phyloP scores from a whole-genome alignment of 208 protist genomes.

The Trypanosoma brucei region DNA sequence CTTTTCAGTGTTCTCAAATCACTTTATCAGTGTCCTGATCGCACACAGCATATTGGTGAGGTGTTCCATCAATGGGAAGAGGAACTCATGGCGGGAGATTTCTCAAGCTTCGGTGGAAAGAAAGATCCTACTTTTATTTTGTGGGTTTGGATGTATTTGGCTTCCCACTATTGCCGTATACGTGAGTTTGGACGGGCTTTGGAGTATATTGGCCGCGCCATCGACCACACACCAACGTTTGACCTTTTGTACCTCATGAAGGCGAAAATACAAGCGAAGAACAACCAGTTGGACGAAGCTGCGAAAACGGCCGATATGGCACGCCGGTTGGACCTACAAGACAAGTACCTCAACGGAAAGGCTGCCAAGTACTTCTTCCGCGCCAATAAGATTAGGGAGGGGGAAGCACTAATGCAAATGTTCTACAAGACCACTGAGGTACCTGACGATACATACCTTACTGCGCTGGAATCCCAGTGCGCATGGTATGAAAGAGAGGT shows the following conservation, averaged over 20 bases:
- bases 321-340: constrained; percentile 92
- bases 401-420: constrained; percentile 80
- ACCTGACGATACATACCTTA: constrained; percentile 65
- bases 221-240: constrained; percentile 95
- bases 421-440: constrained; percentile 79
- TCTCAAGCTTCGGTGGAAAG: constrained; percentile 58
- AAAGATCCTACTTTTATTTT: constrained; percentile 75
- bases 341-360: constrained; percentile 95
- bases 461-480: constrained; percentile 93
- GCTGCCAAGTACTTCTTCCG: constrained; percentile 90
- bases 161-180: constrained; percentile 85
- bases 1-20: constrained; percentile 92
- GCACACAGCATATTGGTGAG: constrained; percentile 71
- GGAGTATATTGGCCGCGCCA: constrained; percentile 80
- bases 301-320: constrained; percentile 78
- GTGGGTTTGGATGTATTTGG: constrained; percentile 86
- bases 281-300: constrained; percentile 81
- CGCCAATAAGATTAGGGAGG: constrained; percentile 76
- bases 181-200: constrained; percentile 67
- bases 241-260: constrained; percentile 92
- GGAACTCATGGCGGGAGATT: constrained; percentile 54
- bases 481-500: constrained; percentile 95
- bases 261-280: constrained; percentile 74
- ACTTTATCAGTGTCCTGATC: constrained; percentile 78
- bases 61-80: constrained; percentile 59